These are phyloP conservation scores for Cornus suecica DNA, from an alignment of 148 eudicot genomes.

Conservation along the genomic window DNA sequence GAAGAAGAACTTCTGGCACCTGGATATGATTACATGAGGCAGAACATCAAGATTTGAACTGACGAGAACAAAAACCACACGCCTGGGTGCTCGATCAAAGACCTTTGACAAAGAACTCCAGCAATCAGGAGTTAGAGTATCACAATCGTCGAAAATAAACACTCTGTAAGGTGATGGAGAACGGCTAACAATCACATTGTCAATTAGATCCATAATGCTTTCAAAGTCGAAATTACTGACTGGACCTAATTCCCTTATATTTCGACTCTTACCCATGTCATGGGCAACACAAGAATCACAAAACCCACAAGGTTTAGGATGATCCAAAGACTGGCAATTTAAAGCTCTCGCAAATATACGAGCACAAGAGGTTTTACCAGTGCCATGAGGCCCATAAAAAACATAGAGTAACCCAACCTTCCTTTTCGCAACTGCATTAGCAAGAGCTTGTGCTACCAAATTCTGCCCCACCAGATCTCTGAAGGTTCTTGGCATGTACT, in stretches of 20 bases:
- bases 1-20: conserved; percentile 97
- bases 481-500: conserved; percentile 84
- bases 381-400: conserved; percentile 93
- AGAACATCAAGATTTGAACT: conserved; percentile 84
- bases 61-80: conserved; percentile 77
- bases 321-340: conserved; percentile 76
- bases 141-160: conserved; percentile 81
- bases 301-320: conserved; percentile 80
- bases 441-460: conserved; percentile 83
- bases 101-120: conserved; percentile 88
- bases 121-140: conserved; percentile 59
- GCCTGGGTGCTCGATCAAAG: conserved; percentile 83
- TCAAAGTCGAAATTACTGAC: conserved; percentile 65
- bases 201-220: conserved; percentile 61
- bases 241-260: conserved; percentile 72
- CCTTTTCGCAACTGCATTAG: conserved; percentile 69
- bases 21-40: conserved; percentile 83
- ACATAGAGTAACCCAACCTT: conserved; percentile 80
- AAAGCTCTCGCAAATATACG: conserved; percentile 86
- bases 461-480: conserved; percentile 90
- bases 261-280: conserved; percentile 71
- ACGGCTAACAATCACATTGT: conserved; percentile 50
- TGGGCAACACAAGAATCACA: conserved; percentile 78
- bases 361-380: conserved; percentile 93
- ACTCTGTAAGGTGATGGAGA: conserved; percentile 56